Evolutionary conservation across 441 rosid species (phyloP), one percentile per base, ranked within the genome.

Genomic region (Populus tomentosa): DNA sequence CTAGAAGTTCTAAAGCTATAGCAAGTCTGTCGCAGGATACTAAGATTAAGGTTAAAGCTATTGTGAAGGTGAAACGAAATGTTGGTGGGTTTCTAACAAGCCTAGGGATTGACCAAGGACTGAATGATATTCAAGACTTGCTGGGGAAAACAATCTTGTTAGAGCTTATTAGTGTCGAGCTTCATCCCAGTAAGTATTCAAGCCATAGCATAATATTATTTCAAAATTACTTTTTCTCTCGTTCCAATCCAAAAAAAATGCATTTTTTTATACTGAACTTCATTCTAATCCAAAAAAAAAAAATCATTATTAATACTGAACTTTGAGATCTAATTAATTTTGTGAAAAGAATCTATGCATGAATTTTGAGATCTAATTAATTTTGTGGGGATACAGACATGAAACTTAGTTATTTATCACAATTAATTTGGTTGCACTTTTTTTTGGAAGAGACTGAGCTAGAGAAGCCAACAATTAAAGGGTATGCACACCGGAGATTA

Each of bases 141-240:
- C 65, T 82, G 3, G 96, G 96, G 20, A 90, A 85, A 80, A 84
- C 93, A 7, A 77, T 91, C 24, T 88, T 85, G 14, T 71, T 91
- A 42, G 90, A 91, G 89, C 91, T 93, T 68, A 87, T 88, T 66
- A 87, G 95, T 71, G 30, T 86, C 11, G 86, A 89, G 8, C 84
- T 82, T 36, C 90, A 90, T 75, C 78, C 83, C 0, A 66, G 98
- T 93, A 73, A 89, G 92, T 81, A 46, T 4, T 10, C 14, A 8
- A 40, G 32, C 35, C 11, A 13, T 64, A 7, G 13, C 13, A 53
- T 76, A 13, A 2, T 10, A 38, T 38, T 38, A 38, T 23, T 21
- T 35, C 68, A 32, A 23, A 10, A n/a, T 72, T 65, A 6, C 28
- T 65, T 11, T 36, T 36, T 7, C 20, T 0, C 21, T 20, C 35